Percentiles rank a stretch among this genome's conserved stretches.
Conservation (phyloP, 2,329 filamentous ascomycete species). For the Botryotinia globosa region DNA sequence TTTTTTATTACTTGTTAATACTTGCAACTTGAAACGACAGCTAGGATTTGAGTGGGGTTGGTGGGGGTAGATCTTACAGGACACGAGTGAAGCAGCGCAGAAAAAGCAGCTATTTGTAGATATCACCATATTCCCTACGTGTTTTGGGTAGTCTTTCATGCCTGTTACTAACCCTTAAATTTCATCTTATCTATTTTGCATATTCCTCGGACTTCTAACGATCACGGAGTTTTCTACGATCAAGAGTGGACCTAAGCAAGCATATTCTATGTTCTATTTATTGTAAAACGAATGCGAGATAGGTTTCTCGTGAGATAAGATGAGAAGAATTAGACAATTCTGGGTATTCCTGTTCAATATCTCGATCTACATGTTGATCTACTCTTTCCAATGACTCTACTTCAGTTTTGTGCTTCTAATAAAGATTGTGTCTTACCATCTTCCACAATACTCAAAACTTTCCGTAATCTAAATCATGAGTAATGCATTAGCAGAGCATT, state of each 20-base stretch:
- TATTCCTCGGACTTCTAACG: accelerated
- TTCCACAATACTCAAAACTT: neutral
- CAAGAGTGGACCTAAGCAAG: neutral
- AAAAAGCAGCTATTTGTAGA: neutral
- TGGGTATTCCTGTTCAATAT: neutral
- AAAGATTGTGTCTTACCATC: neutral
- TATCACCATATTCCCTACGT: neutral
- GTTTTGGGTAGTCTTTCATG: too few species aligned
- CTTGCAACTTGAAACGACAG: accelerated
- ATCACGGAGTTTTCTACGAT: neutral
- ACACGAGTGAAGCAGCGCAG: too few species aligned
- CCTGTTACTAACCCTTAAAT: too few species aligned
- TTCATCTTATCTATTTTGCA: neutral
- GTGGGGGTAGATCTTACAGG: neutral
- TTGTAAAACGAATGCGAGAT: neutral
- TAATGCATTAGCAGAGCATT: neutral
- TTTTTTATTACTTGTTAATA: accelerated
- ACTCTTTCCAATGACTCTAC: neutral
- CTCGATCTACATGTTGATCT: neutral
- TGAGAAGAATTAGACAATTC: neutral
- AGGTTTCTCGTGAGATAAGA: neutral
- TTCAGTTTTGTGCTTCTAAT: neutral
- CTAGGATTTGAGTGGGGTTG: neutral
- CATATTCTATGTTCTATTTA: neutral
- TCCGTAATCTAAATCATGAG: neutral